Base-by-base conservation (phyloP, 306 rosid genomes). In the Cucumis hystrix region DNA sequence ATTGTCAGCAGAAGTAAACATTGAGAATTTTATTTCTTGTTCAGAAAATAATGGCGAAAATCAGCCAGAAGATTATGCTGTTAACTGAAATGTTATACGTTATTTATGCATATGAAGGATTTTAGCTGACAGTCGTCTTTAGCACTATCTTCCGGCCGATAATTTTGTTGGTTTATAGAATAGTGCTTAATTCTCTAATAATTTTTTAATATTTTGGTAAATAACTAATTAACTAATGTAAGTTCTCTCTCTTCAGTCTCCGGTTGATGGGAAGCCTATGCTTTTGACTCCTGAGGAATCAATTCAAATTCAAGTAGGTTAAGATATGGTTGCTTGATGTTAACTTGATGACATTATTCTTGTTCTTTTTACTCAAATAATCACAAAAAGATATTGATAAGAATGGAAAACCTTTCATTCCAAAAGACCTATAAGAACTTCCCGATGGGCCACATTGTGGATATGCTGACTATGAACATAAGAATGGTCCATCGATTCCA, bases 231-330 rank as follows among this genome's bases (percentile, higher is more conserved):
- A 33, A 33, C 37, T 86, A 67, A 82, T 80, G 74, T 37, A 61
- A 64, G 21, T 80, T 83, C 51, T 80, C 81, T 82, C 77, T 54
- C 41, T 79, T 69, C 87, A 95, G 97, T 95, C 99, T 55, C 97
- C 97, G 2, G 93, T 92, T 55, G 99, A 95, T 83, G 99, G 99
- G 85, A 92, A 95, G 85, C 97, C 92, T 20, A 95, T 95, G 99
- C 97, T 95, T 71, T 87, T 95, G 41, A 95, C 99, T 64, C 99
- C 97, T 20, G 97, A 92, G 87, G 99, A 95, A 66, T 95, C 97
- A 35, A 90, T 95, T 84, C 92, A 92, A 83, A 90, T 95, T 83
- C 99, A 95, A 84, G 98, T 92, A 87, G 47, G 90, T 79, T 62
- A 70, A 33, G 23, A 18, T 77, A 35, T 39, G 70, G 2, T 71